Conservation (phyloP, 2,329 filamentous ascomycete genomes). For the Fonsecaea erecta region DNA sequence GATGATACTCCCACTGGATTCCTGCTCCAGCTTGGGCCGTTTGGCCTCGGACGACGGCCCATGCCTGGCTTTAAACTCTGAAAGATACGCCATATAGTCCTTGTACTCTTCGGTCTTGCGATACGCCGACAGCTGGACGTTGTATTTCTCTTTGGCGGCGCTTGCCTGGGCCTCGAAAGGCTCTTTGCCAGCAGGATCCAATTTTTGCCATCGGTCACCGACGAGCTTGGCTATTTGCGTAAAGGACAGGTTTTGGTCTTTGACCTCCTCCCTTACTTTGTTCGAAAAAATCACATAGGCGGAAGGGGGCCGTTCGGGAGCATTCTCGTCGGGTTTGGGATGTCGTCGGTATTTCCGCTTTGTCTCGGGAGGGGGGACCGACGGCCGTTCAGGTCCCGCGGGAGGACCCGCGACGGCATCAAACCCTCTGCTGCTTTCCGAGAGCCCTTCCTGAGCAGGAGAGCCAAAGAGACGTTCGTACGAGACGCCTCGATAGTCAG, state of each 20-base stretch:
- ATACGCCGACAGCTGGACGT: slow-evolving; percentile 72
- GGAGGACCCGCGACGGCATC: slow-evolving; percentile 35
- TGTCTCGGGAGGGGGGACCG: slow-evolving; percentile 27
- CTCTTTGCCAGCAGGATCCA: slow-evolving; percentile 70
- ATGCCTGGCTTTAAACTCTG: slow-evolving; percentile 78
- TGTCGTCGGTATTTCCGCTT: slow-evolving; percentile 40
- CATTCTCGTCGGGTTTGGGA: slow-evolving; percentile 72
- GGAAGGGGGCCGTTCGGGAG: slow-evolving; percentile 77
- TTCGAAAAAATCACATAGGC: slow-evolving; percentile 88
- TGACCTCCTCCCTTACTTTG: slow-evolving; percentile 73
- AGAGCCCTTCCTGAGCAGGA: slow-evolving; percentile 44
- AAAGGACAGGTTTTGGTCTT: slow-evolving; percentile 76
- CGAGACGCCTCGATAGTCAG: slow-evolving; percentile 69
- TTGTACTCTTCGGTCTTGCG: slow-evolving; percentile 75
- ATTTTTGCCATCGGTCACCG: slow-evolving; percentile 78
- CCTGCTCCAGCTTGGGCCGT: slow-evolving; percentile 50
- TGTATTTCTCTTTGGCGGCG: slow-evolving; percentile 75
- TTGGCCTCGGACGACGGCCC: slow-evolving; percentile 46
- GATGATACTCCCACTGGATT: slow-evolving; percentile 39
- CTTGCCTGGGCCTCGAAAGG: slow-evolving; percentile 73
- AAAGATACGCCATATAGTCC: slow-evolving; percentile 72
- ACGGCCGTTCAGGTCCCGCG: slow-evolving; percentile 15
- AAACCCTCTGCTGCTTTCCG: slow-evolving; percentile 47
- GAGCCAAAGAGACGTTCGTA: slow-evolving; percentile 49
- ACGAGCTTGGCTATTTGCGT: slow-evolving; percentile 83